phyloP scores from a whole-genome alignment of 106 monocot species.

The Dendrobium nobile region DNA sequence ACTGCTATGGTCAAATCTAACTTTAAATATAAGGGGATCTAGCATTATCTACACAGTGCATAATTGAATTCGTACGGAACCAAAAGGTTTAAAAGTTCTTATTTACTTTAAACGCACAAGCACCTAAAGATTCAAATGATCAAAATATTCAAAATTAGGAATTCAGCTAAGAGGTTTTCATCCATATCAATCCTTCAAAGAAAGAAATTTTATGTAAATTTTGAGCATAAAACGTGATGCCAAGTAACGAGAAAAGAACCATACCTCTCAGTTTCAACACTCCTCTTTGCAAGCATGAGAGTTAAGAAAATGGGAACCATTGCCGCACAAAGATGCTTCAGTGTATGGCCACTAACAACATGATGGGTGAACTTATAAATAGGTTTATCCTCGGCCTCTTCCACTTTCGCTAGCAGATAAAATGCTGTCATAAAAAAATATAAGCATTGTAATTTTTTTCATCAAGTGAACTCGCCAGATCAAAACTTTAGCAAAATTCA shows the following conservation, averaged over 20 bases:
- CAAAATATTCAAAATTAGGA: too few relatives aligned
- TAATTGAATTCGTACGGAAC: not conserved
- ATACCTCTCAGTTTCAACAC: slow-evolving; percentile 68
- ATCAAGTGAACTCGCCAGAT: not conserved
- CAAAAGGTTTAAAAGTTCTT: not conserved
- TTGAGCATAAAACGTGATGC: not conserved
- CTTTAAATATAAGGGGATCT: not conserved
- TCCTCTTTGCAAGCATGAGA: slow-evolving; percentile 90
- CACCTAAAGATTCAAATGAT: too few relatives aligned
- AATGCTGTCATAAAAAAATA: slow-evolving; percentile 38
- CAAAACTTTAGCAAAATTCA: not conserved
- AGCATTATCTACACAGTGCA: not conserved
- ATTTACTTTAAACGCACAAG: too few relatives aligned
- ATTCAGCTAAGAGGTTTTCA: too few relatives aligned
- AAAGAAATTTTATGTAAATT: not conserved
- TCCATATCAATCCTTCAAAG: too few relatives aligned
- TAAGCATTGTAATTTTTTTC: not conserved
- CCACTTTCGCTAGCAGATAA: slow-evolving; percentile 94
- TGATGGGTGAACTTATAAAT: slow-evolving; percentile 77
- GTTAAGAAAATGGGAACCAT: slow-evolving; percentile 97
- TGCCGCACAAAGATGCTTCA: slow-evolving; percentile 89
- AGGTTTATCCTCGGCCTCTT: slow-evolving; percentile 73
- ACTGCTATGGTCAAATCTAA: not conserved
- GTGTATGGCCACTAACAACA: slow-evolving; percentile 86
- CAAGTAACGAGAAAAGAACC: slow-evolving; percentile 5